Base-by-base conservation (phyloP, 2,329 filamentous ascomycete species). In the Lachnellula cervina region DNA sequence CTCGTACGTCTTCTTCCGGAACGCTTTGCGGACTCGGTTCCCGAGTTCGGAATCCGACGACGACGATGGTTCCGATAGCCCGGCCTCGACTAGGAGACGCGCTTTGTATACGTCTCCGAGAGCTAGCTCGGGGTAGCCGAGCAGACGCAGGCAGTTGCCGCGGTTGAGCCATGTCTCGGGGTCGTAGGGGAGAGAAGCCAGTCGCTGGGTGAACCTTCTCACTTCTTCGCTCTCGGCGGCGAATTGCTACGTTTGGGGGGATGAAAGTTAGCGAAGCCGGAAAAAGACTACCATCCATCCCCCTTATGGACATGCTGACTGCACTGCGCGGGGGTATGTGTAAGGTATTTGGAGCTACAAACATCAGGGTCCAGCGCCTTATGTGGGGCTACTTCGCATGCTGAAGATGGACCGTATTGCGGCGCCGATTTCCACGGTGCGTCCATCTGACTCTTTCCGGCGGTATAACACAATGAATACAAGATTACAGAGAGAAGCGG, bases 91-190 rank as follows among this genome's bases (percentile, higher is more conserved):
- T 9, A 70, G 54, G n/a, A 70, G 60, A 25, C 60, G 60, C 0
- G 68, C 66, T 62, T 68, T 69, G 44, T 69, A 70, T 0, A 62
- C 61, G 42, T 70, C 68, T 3, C 68, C 68, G 1, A 66, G 63
- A 9, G 63, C 65, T 13, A 71, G 61, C 51, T 70, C 68, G 1
- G 69, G 69, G 51, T 62, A 70, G 13, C 64, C 67, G 1, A 69
- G 55, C 9, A 62, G 55, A 32, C 65, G 62, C 9, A 69, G 61
- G 45, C 57, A 62, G 17, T 63, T 57, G 6, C 60, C 62, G 5
- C 66, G 62, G 21, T 60, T 61, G 37, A 63, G 56, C 66, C 66
- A 68, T 42, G 54, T 48, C 57, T 63, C 63, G 14, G 66, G 64
- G 21, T 69, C 66, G 42, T 67, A 67, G n/a, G 65, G 61, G 13